A percentile compares a stretch with the other conserved stretches of the same genome.
These are phyloP conservation scores for Mycena filopes DNA, from an alignment of 768 basidiomycete species.

Conservation along the genomic window DNA sequence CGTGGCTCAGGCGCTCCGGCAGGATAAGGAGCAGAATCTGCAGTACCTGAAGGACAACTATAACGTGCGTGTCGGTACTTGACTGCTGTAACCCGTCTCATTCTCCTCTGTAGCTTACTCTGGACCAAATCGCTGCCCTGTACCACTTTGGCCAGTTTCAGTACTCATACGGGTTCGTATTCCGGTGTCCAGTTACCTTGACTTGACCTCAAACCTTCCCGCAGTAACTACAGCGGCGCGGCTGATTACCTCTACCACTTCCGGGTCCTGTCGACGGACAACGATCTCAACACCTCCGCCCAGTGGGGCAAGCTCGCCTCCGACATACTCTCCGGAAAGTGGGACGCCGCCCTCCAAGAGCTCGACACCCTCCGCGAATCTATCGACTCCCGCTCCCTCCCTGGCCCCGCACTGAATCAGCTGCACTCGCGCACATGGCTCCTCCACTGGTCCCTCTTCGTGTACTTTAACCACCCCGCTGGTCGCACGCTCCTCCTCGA, in stretches of 20 bases:
- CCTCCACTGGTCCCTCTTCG: conserved; percentile 97
- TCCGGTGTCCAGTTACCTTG: too few species aligned
- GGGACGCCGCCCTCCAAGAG: conserved; percentile 95
- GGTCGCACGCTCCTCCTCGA: conserved; percentile 94
- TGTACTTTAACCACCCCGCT: conserved; percentile 96
- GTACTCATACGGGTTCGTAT: conserved; percentile 84
- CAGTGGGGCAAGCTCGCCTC: conserved; percentile 99
- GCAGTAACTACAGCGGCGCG: conserved; percentile 87
- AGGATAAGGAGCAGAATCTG: conserved; percentile 97
- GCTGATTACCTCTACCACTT: conserved; percentile 99
- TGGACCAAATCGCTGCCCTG: conserved; percentile 94
- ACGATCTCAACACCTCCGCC: conserved; percentile 92
- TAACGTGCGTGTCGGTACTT: conserved; percentile 64
- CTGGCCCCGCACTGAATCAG: conserved; percentile 83
- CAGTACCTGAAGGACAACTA: conserved; percentile 95
- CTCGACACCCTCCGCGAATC: conserved; percentile 94
- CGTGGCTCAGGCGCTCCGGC: conserved; percentile 91
- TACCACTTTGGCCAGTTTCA: conserved; percentile 99
- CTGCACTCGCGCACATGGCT: conserved; percentile 97
- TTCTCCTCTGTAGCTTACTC: conserved; percentile 71
- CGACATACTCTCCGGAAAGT: conserved; percentile 93
- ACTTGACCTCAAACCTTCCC: neutral
- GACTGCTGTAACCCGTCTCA: conserved; percentile 16
- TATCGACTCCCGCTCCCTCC: conserved; percentile 83
- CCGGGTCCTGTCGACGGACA: conserved; percentile 94